A percentile compares a stretch with the other conserved stretches of the same genome.
Conservation (phyloP, 2,329 filamentous ascomycete species). For the Ascochyta pisi region DNA sequence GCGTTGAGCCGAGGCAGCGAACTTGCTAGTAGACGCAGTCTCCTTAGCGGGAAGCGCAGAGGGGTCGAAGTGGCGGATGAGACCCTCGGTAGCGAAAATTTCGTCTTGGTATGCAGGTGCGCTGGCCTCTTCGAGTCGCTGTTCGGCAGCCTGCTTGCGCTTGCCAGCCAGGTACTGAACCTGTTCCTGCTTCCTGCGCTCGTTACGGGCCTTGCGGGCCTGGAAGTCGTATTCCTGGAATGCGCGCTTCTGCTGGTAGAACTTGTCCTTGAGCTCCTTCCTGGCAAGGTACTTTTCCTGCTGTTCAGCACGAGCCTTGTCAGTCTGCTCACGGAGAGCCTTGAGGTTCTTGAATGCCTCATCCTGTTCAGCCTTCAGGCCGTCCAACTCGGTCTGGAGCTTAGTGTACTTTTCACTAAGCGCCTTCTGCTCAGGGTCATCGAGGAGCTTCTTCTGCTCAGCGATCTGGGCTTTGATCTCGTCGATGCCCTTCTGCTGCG, state of each 20-base stretch:
- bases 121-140: constrained; percentile 79
- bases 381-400: constrained; percentile 86
- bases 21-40: constrained; percentile 67
- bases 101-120: constrained; percentile 91
- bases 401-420: constrained; percentile 84
- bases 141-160: constrained; percentile 77
- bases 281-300: constrained; percentile 84
- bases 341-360: constrained; percentile 88
- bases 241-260: constrained; percentile 83
- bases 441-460: constrained; percentile 84
- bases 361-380: constrained; percentile 91
- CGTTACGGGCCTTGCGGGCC: constrained; percentile 74
- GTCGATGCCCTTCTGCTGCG: constrained; percentile 86
- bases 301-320: constrained; percentile 82
- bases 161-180: constrained; percentile 74
- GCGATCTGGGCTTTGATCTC: constrained; percentile 86
- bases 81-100: constrained; percentile 84
- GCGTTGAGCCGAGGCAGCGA: constrained; percentile 76
- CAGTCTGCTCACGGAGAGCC: constrained; percentile 81
- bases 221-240: constrained; percentile 84
- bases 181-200: constrained; percentile 82
- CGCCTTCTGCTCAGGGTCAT: constrained; percentile 89
- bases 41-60: constrained; percentile 69
- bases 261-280: constrained; percentile 87
- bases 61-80: constrained; percentile 92